Evolutionary conservation across 352 stramenopile genomes (phyloP), one percentile per base, ranked within the genome.

Genomic region (Globisporangium canariense): DNA sequence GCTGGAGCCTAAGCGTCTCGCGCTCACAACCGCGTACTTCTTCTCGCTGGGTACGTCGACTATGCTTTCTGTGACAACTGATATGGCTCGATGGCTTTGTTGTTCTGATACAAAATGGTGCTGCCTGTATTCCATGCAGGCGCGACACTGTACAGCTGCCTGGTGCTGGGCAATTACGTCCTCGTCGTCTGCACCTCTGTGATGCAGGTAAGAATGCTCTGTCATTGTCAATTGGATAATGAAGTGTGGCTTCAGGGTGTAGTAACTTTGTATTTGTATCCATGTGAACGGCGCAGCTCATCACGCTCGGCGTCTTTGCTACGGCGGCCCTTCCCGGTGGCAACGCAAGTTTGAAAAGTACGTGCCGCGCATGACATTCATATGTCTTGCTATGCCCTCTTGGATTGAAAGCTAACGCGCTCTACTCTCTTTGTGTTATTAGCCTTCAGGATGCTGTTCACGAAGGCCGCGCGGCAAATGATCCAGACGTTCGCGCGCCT

Each of bases 81-180:
- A 49, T 22, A 10, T 25, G 56, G 14, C 40, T 22, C 34, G 16
- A 49, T 2, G 32, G 22, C 47, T 52, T 13, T 25, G 22, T 28
- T 57, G 22, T 10, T 57, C 22, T 46, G 16, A 32, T 34, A 3
- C 13, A 47, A 18, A 40, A 11, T 38, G 7, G 8, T 49, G 54
- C 6, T 60, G 3, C 11, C 20, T 36, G 32, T 8, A 36, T 58
- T 30, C 30, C 30, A 45, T 52, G 4, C 49, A 87, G 82, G 73
- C 25, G 82, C 79, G 30, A 94, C 83, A 36, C 62, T 94, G 28
- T 94, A 94, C 59, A 90, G 81, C 67, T 94, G 86, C 65, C 64
- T 94, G n/a, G 74, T 94, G 52, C 68, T 94, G 43, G 83, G 83
- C 22, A 91, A 86, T 71, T 94, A 94, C 68, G 69, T 94, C 30